Evolutionary conservation across 768 basidiomycete genomes (phyloP).

Genomic region (Suillus subaureus): DNA sequence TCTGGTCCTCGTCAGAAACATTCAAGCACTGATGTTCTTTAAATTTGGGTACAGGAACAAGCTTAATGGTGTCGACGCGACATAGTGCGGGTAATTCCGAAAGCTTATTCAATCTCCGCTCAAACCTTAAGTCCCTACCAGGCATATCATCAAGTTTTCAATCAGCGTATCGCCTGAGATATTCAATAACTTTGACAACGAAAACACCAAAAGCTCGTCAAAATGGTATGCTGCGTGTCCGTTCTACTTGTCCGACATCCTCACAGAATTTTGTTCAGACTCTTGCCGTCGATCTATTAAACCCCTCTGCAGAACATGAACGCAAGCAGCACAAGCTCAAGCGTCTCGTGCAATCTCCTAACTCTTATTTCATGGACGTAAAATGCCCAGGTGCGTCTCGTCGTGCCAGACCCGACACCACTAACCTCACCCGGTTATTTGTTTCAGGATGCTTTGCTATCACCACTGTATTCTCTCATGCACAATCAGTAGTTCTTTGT

Average conservation of each 20-base stretch:
- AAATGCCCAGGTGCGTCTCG: constrained; percentile 89
- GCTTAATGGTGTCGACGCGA: no score
- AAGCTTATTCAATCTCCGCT: neutral
- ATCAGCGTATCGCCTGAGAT: neutral
- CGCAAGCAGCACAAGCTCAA: constrained; percentile 97
- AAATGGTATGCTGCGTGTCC: neutral
- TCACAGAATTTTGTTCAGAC: constrained; percentile 50
- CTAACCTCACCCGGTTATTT: constrained; percentile 3
- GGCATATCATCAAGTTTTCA: constrained; percentile 5
- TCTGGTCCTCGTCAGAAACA: neutral
- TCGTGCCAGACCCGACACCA: no score
- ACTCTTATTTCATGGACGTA: constrained; percentile 99
- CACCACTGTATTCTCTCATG: constrained; percentile 99
- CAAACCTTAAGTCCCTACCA: constrained; percentile 4
- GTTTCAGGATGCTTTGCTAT: constrained; percentile 89
- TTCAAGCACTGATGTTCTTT: neutral
- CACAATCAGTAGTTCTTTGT: constrained; percentile 96
- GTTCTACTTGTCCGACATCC: neutral
- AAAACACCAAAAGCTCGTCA: neutral
- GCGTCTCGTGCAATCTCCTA: constrained; percentile 96
- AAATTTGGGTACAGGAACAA: neutral
- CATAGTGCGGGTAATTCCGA: neutral
- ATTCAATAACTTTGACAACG: neutral
- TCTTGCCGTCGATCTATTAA: constrained; percentile 97
- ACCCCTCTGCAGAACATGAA: constrained; percentile 88